Percentiles rank a stretch among this genome's conserved stretches.
Conservation (phyloP, 1,284 basidiomycete genomes). For the Fomitopsis palustris region DNA sequence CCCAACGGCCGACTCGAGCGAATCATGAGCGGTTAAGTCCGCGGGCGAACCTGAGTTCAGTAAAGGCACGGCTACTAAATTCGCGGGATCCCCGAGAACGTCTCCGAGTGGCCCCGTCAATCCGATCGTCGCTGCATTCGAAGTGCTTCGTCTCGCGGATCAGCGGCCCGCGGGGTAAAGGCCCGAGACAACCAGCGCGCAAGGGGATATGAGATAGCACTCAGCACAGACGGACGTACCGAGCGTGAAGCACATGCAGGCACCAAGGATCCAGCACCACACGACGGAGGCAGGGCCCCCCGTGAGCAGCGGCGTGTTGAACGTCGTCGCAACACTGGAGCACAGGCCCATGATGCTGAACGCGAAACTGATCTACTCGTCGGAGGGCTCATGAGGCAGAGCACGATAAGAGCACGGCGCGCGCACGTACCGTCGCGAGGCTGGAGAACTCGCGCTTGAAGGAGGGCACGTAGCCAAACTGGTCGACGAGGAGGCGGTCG, state of each 20-base stretch:
- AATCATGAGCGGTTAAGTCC: too few relatives aligned
- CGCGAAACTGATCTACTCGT: conserved; percentile 64
- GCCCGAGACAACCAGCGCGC: neutral
- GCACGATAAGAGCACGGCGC: neutral
- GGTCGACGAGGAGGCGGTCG: conserved; percentile 65
- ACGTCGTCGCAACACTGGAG: conserved; percentile 78
- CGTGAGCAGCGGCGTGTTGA: conserved; percentile 73
- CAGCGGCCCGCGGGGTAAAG: neutral
- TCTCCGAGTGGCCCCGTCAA: too few relatives aligned
- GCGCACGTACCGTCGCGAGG: conserved; percentile 55
- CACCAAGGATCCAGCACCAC: conserved; percentile 84
- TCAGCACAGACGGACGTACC: conserved; percentile 28
- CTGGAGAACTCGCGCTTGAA: conserved; percentile 84
- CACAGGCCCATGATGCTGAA: conserved; percentile 82
- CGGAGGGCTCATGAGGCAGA: neutral
- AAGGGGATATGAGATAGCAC: neutral
- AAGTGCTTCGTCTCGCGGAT: neutral
- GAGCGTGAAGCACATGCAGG: conserved; percentile 72
- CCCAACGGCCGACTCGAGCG: too few relatives aligned
- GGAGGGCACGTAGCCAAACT: conserved; percentile 71
- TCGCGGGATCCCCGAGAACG: too few relatives aligned
- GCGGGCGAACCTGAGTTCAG: too few relatives aligned
- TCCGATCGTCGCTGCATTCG: neutral
- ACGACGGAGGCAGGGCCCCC: conserved; percentile 80
- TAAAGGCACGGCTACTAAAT: too few relatives aligned